Percentiles rank a stretch among this genome's conserved stretches.
phyloP scores from a whole-genome alignment of 2,329 filamentous ascomycete genomes.

The Gnomoniopsis sp. region DNA sequence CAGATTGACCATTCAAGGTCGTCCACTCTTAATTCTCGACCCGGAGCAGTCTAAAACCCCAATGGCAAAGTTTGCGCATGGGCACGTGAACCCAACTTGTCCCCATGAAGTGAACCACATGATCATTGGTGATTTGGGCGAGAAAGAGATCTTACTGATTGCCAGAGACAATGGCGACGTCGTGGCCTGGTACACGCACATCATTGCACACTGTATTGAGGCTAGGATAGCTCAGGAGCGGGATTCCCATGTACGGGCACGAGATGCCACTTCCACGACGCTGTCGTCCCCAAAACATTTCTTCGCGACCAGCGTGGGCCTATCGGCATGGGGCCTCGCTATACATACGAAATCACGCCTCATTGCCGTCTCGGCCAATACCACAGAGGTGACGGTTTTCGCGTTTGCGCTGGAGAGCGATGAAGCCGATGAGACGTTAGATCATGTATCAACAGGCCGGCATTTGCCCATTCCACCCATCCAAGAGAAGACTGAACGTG shows the following conservation, averaged over 20 bases:
- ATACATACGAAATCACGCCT: constrained; percentile 78
- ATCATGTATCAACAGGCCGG: neutral
- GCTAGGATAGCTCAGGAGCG: neutral
- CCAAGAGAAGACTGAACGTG: neutral
- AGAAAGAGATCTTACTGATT: constrained; percentile 65
- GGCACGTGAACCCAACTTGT: constrained; percentile 28
- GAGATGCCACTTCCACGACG: too few relatives aligned
- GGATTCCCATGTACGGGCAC: neutral
- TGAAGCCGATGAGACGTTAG: neutral
- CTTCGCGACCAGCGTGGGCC: constrained; percentile 71
- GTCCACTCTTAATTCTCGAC: constrained; percentile 47
- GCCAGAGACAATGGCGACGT: constrained; percentile 75
- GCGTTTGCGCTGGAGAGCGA: constrained; percentile 37
- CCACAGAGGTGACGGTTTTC: constrained; percentile 50
- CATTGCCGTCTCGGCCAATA: constrained; percentile 83
- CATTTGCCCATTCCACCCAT: neutral
- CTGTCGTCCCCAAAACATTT: constrained; percentile 43
- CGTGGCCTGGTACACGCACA: constrained; percentile 63
- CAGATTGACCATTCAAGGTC: constrained; percentile 41
- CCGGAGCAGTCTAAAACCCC: constrained; percentile 4
- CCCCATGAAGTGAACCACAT: constrained; percentile 69
- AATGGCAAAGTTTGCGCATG: constrained; percentile 5
- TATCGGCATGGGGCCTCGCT: constrained; percentile 84
- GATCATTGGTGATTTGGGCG: constrained; percentile 64
- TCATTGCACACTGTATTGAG: constrained; percentile 44